Evolutionary conservation across 2,329 filamentous ascomycete genomes (phyloP), one percentile per base, ranked within the genome.

Genomic region (Penicillium sp.): DNA sequence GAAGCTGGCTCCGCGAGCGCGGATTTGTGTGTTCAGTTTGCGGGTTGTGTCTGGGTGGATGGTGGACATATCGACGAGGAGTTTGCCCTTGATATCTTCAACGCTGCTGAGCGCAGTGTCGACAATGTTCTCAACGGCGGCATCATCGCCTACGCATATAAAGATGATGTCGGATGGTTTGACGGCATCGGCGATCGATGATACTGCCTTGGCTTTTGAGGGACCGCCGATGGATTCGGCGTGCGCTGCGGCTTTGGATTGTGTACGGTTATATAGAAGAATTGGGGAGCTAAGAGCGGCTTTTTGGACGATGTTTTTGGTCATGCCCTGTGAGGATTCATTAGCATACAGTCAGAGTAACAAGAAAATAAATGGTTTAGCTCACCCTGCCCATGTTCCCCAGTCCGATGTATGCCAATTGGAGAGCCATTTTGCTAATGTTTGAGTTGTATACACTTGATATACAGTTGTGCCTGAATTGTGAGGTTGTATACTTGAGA

Each of bases 31-130:
- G 24, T 86, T 86, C 3, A 90, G 72, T 24, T 78, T 79, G 59
- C 89, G 83, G 1, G 89, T 89, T 3, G 89, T 91, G 55, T 92
- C 87, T 0, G 92, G 91, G 71, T 94, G 89, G 35, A 96, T 83
- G 24, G 91, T 96, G 3, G 90, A 94, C 79, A 88, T 92, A 68
- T 96, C 91, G 30, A 96, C 82, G 63, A 96, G 86, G 16, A 94
- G 77, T 75, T 96, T 96, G 60, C 84, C 85, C 26, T 84, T 75
- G 18, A 74, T 20, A 11, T 33, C 51, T 5, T 47, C 43, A 2
- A 28, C 67, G 48, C 81, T 65, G 5, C 23, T 14, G 4, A 90
- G 74, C 28, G 87, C 81, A 3, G 79, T 69, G 43, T 79, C 71
- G 59, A 90, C 80, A 20, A 84, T 83, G 4, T 81, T 75, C 57